Percentiles rank a stretch among this genome's conserved stretches.
phyloP scores from a whole-genome alignment of 2,329 filamentous ascomycete genomes.

The Neopestalotiopsis rosae region DNA sequence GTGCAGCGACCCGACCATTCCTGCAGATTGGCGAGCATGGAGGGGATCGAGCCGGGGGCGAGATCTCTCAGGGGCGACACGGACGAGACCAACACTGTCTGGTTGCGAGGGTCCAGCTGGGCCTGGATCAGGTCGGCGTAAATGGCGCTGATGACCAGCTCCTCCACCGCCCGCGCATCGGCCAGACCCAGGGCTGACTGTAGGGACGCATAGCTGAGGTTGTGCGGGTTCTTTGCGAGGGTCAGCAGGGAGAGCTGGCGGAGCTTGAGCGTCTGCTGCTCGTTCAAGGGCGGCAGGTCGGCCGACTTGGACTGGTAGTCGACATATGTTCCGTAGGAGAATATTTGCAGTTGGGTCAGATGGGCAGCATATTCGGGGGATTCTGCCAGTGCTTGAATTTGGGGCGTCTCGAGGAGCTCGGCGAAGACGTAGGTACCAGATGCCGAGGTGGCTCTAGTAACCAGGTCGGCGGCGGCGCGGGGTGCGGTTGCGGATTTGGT shows the following conservation, averaged over 20 bases:
- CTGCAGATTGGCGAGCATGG: constrained; percentile 70
- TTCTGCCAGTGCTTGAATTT: constrained; percentile 75
- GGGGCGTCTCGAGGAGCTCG: constrained; percentile 83
- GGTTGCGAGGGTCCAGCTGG: constrained; percentile 80
- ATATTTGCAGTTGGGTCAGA: constrained; percentile 80
- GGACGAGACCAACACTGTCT: constrained; percentile 77
- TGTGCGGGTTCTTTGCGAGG: constrained; percentile 70
- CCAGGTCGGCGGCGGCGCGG: constrained; percentile 82
- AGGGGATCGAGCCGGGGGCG: constrained; percentile 71
- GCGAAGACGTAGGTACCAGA: constrained; percentile 91
- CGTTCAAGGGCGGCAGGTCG: constrained; percentile 72
- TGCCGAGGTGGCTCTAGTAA: constrained; percentile 86
- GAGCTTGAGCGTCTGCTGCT: constrained; percentile 81
- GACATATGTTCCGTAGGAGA: constrained; percentile 89
- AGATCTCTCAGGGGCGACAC: constrained; percentile 89
- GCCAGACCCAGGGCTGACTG: constrained; percentile 70
- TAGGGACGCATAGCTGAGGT: constrained; percentile 77
- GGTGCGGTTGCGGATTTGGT: constrained; percentile 85
- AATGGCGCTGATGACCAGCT: constrained; percentile 84
- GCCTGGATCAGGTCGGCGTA: constrained; percentile 84
- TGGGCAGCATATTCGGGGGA: constrained; percentile 64
- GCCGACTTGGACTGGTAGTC: constrained; percentile 63
- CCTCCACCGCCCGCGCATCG: constrained; percentile 75
- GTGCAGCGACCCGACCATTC: constrained; percentile 83
- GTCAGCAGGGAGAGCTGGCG: constrained; percentile 88